A percentile compares a stretch with the other conserved stretches of the same genome.
These are phyloP conservation scores for Clavispora santaluciae DNA, from an alignment of 805 yeast species.

Conservation along the genomic window DNA sequence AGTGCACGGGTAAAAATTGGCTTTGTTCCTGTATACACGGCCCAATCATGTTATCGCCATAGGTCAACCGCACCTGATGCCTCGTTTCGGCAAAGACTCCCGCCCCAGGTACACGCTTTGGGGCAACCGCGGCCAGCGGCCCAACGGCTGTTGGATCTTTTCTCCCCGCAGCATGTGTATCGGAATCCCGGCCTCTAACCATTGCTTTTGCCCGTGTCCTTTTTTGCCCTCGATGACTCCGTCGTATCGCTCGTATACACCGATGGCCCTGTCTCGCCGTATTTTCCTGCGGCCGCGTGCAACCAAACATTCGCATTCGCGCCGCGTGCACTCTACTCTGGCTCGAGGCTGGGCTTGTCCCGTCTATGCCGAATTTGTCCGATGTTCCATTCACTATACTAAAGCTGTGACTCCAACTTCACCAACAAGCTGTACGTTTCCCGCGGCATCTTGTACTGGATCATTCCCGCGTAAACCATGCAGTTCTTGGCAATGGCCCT, in stretches of 20 bases:
- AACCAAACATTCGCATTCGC: no score
- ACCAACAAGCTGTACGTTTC: constrained; percentile 73
- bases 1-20: background rate
- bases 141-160: no score
- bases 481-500: constrained; percentile 70
- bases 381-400: constrained; percentile 1
- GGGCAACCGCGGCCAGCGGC: no score
- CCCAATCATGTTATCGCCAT: constrained; percentile 13
- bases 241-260: background rate
- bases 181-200: no score
- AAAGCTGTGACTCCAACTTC: constrained; percentile 50
- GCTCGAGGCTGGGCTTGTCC: no score
- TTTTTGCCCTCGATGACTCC: background rate
- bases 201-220: background rate
- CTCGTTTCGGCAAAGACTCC: constrained; percentile 4
- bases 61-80: constrained; percentile 4
- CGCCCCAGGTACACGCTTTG: no score
- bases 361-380: background rate
- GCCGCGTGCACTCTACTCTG: background rate
- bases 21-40: constrained; percentile 7
- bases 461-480: constrained; percentile 93
- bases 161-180: no score
- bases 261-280: no score
- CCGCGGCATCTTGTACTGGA: constrained; percentile 86
- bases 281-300: no score